phyloP scores from a whole-genome alignment of 352 stramenopile species.

The Globisporangium iwayamae region DNA sequence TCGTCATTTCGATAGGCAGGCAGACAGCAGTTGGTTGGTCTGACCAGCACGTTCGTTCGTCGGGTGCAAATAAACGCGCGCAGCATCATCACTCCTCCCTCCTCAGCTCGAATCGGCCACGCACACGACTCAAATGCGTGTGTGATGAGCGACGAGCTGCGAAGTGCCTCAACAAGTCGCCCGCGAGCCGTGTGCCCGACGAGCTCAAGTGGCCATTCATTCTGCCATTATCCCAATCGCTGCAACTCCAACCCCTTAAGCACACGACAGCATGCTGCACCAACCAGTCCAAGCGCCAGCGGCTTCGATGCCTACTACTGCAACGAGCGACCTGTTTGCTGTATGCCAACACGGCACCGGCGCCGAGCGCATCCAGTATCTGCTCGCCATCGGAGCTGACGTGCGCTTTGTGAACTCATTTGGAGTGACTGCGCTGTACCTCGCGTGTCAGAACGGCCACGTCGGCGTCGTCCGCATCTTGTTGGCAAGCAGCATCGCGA shows the following conservation, averaged over 20 bases:
- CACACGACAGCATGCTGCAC: not conserved
- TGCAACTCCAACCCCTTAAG: not conserved
- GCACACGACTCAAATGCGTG: too few species aligned
- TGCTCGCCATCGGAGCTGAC: not conserved
- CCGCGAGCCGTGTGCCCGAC: not conserved
- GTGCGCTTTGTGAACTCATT: not conserved
- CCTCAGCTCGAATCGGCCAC: too few species aligned
- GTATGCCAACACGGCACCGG: conserved; percentile 1
- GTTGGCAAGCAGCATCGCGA: not conserved
- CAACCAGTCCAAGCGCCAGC: not conserved
- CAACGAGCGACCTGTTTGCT: not conserved
- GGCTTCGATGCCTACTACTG: not conserved
- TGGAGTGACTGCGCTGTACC: conserved; percentile 1
- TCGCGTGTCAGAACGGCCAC: conserved; percentile 13
- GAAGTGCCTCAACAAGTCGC: not conserved
- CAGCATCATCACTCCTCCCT: not conserved
- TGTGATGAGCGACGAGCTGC: not conserved
- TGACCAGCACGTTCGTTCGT: not conserved
- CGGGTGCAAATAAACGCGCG: not conserved
- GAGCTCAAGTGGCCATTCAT: not conserved
- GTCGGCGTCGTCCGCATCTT: not conserved
- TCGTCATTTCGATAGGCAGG: not conserved
- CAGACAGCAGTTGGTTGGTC: not conserved
- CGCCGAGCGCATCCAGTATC: not conserved
- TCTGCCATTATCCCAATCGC: not conserved